Base-by-base conservation (phyloP, 176 grass and related monocot genomes). In the Aegilops speltoides region DNA sequence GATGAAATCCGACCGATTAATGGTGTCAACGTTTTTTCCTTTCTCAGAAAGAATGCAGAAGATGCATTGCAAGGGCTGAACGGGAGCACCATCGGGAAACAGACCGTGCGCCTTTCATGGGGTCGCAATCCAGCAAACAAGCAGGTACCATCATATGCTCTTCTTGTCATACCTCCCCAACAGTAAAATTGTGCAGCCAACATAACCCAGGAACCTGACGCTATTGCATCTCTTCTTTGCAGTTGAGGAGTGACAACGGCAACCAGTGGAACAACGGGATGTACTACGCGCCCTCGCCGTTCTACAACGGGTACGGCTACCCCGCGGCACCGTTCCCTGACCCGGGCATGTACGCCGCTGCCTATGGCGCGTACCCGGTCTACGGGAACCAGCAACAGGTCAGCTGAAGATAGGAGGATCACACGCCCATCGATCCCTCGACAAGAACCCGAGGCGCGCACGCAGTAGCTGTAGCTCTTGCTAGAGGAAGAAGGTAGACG, bases 81-180 rank as follows among this genome's bases (percentile, higher is more conserved):
- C 19, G 96, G 93, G 79, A 91, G 84, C 57, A 82, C 79, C 4
- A 96, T 98, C 8, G 96, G 96, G 3, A 96, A 93, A 60, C 96
- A 98, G 82, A 92, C 79, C 0, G 93, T 98, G 56, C 93, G 96
- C 19, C 96, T 98, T 81, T 98, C 96, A 64, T 96, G 93, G 96
- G 96, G 96, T 10, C 94, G 96, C 81, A 98, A 94, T 77, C 96
- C 92, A 65, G 93, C 90, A 80, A 96, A 98, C 83, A 98, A 93
- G 78, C 96, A 98, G 88, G 93, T 95, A 85, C 16, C 11, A 12
- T 43, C 40, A 41, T 50, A 16, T 46, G 8, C 31, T 54, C 25
- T 32, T 86, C 12, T 57, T 26, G 56, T 0, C 57, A 24, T 6
- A 19, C 19, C 25, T 37, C 36, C 40, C 7, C 6, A 34, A 32